Evolutionary conservation across 208 protist species (phyloP).

Genomic region (Trypanosoma congolense): DNA sequence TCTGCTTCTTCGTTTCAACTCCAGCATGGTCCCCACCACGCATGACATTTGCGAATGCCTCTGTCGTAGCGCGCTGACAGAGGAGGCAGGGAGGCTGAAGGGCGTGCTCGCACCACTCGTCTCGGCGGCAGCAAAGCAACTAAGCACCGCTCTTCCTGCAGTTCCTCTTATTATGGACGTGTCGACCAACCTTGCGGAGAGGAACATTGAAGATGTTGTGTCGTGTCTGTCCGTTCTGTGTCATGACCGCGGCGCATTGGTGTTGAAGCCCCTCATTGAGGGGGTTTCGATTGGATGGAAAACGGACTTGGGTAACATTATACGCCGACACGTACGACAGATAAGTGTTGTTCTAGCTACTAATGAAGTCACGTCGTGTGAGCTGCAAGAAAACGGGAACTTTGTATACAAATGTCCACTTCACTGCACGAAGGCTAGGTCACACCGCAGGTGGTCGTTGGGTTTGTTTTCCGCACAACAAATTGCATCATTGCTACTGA

Average conservation of each 20-base stretch:
- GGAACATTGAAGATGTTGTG: conserved; percentile 47
- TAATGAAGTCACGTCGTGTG: conserved; percentile 40
- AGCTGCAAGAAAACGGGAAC: conserved; percentile 31
- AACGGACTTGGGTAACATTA: conserved; percentile 49
- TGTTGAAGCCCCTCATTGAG: conserved; percentile 71
- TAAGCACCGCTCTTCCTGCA: conserved; percentile 43
- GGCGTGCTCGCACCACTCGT: conserved; percentile 36
- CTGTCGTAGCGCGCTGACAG: conserved; percentile 28
- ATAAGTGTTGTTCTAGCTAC: conserved; percentile 49
- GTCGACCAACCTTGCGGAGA: conserved; percentile 11
- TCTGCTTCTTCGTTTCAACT: conserved; percentile 72
- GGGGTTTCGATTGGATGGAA: conserved; percentile 76
- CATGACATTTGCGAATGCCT: conserved; percentile 48
- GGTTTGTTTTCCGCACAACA: conserved; percentile 66
- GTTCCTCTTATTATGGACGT: conserved; percentile 45
- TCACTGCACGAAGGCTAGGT: conserved; percentile 39
- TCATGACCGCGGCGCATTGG: conserved; percentile 46
- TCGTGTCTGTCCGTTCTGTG: conserved; percentile 63
- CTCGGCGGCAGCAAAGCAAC: conserved; percentile 35
- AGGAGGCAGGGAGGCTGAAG: conserved; percentile 40
- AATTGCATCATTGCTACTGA: conserved; percentile 55
- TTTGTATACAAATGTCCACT: conserved; percentile 74
- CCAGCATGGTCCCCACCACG: conserved; percentile 24
- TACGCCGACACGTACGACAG: conserved; percentile 52
- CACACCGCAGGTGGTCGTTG: conserved; percentile 39